phyloP scores from a whole-genome alignment of 106 monocot genomes.

The Platanthera guangdongensis region DNA sequence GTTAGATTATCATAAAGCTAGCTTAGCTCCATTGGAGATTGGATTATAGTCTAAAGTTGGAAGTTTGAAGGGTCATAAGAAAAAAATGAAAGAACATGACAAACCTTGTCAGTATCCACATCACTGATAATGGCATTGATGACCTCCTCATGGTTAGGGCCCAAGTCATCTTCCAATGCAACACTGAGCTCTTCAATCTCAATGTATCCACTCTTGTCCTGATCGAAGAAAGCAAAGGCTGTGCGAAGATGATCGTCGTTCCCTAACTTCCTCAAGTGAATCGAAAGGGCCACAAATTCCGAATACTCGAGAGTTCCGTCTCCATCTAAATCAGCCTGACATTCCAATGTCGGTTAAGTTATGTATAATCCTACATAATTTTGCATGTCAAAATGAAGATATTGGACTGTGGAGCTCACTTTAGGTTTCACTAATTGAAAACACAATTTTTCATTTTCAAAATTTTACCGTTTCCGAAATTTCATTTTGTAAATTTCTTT shows the following conservation, averaged over 20 bases:
- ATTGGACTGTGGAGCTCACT: too few species aligned
- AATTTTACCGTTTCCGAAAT: too few species aligned
- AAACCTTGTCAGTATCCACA: conserved; percentile 62
- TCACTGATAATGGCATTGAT: conserved; percentile 53
- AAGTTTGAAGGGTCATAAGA: neutral
- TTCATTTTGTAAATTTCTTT: too few species aligned
- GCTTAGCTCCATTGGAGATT: too few species aligned
- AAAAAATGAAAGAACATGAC: conserved; percentile 5
- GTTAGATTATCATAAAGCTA: too few species aligned
- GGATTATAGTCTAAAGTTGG: neutral
- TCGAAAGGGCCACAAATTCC: conserved; percentile 50
- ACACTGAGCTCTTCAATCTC: conserved; percentile 67
- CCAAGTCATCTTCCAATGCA: conserved; percentile 41
- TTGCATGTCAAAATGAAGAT: too few species aligned
- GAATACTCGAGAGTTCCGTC: conserved; percentile 46
- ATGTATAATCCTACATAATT: too few species aligned
- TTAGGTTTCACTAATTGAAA: too few species aligned
- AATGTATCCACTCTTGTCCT: conserved; percentile 57
- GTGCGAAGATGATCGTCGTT: conserved; percentile 57
- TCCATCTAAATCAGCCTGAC: conserved; percentile 55
- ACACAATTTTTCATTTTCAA: too few species aligned
- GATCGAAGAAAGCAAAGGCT: conserved; percentile 57
- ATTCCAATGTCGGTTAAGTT: neutral
- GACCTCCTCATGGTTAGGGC: conserved; percentile 49
- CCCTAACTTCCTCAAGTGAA: conserved; percentile 43